Percentiles rank a stretch among this genome's conserved stretches.
These are phyloP conservation scores for Acacia melanoxylon DNA, from an alignment of 306 rosid species.

Conservation along the genomic window DNA sequence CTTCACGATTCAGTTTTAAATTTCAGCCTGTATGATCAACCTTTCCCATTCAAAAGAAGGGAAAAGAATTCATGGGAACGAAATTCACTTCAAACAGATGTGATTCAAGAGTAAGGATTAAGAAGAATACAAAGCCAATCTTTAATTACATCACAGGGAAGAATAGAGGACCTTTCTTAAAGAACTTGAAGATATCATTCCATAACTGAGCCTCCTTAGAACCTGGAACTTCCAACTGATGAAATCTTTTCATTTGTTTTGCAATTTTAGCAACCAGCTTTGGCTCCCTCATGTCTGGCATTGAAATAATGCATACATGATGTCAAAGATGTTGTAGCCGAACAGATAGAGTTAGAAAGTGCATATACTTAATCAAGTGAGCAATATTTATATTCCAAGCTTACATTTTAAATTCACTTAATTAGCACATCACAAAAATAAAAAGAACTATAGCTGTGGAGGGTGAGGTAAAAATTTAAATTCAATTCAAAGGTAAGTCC, in stretches of 20 bases:
- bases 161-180: constrained; percentile 63
- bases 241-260: constrained; percentile 65
- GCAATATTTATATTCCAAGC: neutral
- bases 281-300: constrained; percentile 79
- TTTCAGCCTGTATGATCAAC: neutral
- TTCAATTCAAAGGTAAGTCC: neutral
- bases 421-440: constrained; percentile 5
- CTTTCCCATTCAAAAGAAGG: neutral
- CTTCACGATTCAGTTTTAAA: too few relatives aligned
- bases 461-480: neutral
- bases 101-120: neutral
- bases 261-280: constrained; percentile 81
- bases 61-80: neutral
- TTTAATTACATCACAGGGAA: neutral
- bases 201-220: constrained; percentile 91
- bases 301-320: constrained; percentile 25
- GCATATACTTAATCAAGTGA: constrained; percentile 16
- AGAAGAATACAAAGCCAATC: constrained; percentile 3
- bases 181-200: constrained; percentile 78
- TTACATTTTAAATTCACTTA: constrained; percentile 11
- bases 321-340: constrained; percentile 30
- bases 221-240: constrained; percentile 79
- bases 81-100: neutral
- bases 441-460: constrained; percentile 9
- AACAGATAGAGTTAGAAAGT: constrained; percentile 10